Evolutionary conservation across 2,329 filamentous ascomycete species (phyloP), one percentile per base, ranked within the genome.

Genomic region (Paraphaeosphaeria minitans): DNA sequence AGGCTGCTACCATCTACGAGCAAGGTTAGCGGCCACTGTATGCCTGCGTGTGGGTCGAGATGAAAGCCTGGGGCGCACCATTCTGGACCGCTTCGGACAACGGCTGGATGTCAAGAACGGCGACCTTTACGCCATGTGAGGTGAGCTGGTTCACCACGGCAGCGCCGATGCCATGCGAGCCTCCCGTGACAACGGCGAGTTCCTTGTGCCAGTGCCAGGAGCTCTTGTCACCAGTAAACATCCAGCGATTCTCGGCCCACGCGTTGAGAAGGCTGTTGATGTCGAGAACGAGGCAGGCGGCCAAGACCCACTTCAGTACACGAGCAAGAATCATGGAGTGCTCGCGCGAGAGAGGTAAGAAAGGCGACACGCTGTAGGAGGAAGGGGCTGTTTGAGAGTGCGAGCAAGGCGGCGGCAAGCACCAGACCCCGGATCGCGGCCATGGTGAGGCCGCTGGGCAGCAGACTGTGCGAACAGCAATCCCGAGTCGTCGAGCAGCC

Each of bases 231-330:
- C 66, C 64, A 19, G 55, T 69, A 61, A 77, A 72, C 8, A 71
- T 60, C 76, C 78, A 81, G 58, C 77, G 75, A 66, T 80, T 75
- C 51, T 71, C 66, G 6, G 75, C 74, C 68, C 69, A 73, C 21
- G 60, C 59, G 56, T 69, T 75, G 14, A 76, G 60, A 10, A 62
- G 21, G 7, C 63, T 63, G 52, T 77, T 76, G 27, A 65, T 42
- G 42, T 74, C 69, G 14, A 61, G 39, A 21, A 70, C 22, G 13
- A 73, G 59, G 53, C 61, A 67, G 19, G 70, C 22, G 1, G 65
- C 67, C 43, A 73, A 50, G 16, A 62, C 48, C 68, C 67, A 75
- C 55, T 71, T 73, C 52, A 76, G 58, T 22, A 63, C 54, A 19
- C 61, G 65, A 48, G 66, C n/a, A 16, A 73, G 52, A 22, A 56